Evolutionary conservation across 2,329 filamentous ascomycete genomes (phyloP).

Genomic region (Bipolaris bicolor): DNA sequence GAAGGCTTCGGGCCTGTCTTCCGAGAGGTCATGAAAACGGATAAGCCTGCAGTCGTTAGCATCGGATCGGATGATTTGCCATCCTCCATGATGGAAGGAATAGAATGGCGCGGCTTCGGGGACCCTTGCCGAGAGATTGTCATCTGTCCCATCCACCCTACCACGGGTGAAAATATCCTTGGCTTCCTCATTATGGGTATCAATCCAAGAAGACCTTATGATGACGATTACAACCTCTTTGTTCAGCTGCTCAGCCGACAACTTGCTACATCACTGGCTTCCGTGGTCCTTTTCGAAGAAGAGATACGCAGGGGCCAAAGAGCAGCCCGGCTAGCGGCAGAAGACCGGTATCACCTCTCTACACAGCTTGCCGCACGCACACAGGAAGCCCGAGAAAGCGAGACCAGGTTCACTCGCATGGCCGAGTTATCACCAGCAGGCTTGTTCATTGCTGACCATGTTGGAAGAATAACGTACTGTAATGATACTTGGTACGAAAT

Average conservation of each 20-base stretch:
- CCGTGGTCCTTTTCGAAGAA: constrained; percentile 81
- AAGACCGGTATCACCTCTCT: constrained; percentile 78
- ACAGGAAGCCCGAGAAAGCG: constrained; percentile 64
- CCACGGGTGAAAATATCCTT: constrained; percentile 72
- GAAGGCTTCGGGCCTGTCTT: constrained; percentile 80
- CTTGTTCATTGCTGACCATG: constrained; percentile 79
- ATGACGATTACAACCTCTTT: constrained; percentile 81
- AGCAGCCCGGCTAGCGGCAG: constrained; percentile 74
- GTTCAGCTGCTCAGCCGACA: constrained; percentile 76
- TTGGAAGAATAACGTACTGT: constrained; percentile 75
- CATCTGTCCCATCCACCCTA: constrained; percentile 79
- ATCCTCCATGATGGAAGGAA: constrained; percentile 65
- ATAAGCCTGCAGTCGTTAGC: constrained; percentile 70
- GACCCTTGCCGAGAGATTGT: constrained; percentile 74
- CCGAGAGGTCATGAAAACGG: constrained; percentile 73
- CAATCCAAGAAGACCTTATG: constrained; percentile 78
- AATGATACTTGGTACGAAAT: constrained; percentile 79
- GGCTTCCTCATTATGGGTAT: constrained; percentile 81
- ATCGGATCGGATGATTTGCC: constrained; percentile 72
- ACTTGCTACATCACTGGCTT: constrained; percentile 78
- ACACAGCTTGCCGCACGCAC: constrained; percentile 71
- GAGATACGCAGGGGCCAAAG: constrained; percentile 77
- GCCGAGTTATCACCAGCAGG: constrained; percentile 83
- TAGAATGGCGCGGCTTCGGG: constrained; percentile 73
- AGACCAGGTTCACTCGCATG: constrained; percentile 82